Base-by-base conservation (phyloP, 345 rosid genomes). In the Citrus cavaleriei region DNA sequence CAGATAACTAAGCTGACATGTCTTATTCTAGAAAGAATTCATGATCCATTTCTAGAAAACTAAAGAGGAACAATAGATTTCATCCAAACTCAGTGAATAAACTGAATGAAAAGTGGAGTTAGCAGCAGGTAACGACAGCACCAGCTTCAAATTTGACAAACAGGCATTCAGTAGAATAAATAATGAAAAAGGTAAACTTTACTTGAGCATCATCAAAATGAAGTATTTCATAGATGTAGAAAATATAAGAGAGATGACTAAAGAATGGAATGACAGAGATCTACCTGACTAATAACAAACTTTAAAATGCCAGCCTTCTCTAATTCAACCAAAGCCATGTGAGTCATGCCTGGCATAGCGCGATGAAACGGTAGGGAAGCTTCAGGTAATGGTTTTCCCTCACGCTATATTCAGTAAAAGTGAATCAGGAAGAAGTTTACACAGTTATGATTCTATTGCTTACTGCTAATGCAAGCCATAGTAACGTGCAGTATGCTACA, bases 301-400 rank as follows among this genome's bases (percentile, higher is more conserved):
- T 94, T 94, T 71, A 96, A 80, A 77, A 94, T 89, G 70, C 92
- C 97, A 86, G 93, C 92, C 84, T 84, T 96, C 85, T 96, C 97
- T 68, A 96, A 85, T 83, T 87, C 95, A 85, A 93, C 97, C 90
- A 96, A 84, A 57, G 98, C 97, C 99, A 96, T 94, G 80, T 96
- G 98, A 16, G 99, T 96, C 83, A 96, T 82, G 85, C 97, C 89
- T 19, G 99, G 98, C 94, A 94, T 92, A 69, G 97, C 99, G 68
- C 97, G 97, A 86, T 96, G 98, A 86, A 94, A 96, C 6, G 97
- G 97, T 62, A 96, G 85, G 25, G 98, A 94, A 76, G 99, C 93
- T 86, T 90, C 91, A 9, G 98, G 99, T 78, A 96, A 83, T 70
- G 94, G 85, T 83, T 88, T 93, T 28, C 98, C 99, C 81, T 96